Evolutionary conservation across 2,329 filamentous ascomycete genomes (phyloP).

Genomic region (Sphaerulina musiva): DNA sequence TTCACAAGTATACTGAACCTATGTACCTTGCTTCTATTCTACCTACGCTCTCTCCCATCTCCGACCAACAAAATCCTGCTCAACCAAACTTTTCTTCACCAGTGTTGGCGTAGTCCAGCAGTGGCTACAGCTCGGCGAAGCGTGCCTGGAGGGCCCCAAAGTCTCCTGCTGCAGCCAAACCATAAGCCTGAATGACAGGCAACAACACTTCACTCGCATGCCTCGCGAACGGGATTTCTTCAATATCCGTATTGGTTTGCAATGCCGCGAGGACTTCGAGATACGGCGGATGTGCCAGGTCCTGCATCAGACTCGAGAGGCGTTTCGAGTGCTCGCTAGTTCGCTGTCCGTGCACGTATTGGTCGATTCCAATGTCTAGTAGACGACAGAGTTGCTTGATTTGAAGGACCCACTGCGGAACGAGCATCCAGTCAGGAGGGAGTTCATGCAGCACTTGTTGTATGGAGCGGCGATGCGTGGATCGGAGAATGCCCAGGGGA

Average conservation of each 20-base stretch:
- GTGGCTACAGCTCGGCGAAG: too few relatives aligned
- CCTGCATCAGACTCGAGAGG: background rate
- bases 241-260: background rate
- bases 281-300: background rate
- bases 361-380: background rate
- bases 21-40: too few relatives aligned
- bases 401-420: background rate
- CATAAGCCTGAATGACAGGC: background rate
- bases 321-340: background rate
- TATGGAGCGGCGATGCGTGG: background rate
- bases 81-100: too few relatives aligned
- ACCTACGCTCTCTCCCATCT: too few relatives aligned
- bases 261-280: background rate
- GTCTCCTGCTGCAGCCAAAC: background rate
- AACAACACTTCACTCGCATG: background rate
- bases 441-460: background rate
- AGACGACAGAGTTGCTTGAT: background rate
- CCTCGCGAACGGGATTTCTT: background rate
- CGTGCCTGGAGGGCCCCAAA: background rate
- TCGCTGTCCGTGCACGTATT: background rate
- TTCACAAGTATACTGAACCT: too few relatives aligned
- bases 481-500: background rate
- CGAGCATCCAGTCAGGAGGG: background rate
- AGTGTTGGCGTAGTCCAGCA: too few relatives aligned
- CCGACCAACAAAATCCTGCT: too few relatives aligned